These are phyloP conservation scores for Rhizoctonia solani DNA, from an alignment of 1,284 basidiomycete genomes.

Conservation along the genomic window DNA sequence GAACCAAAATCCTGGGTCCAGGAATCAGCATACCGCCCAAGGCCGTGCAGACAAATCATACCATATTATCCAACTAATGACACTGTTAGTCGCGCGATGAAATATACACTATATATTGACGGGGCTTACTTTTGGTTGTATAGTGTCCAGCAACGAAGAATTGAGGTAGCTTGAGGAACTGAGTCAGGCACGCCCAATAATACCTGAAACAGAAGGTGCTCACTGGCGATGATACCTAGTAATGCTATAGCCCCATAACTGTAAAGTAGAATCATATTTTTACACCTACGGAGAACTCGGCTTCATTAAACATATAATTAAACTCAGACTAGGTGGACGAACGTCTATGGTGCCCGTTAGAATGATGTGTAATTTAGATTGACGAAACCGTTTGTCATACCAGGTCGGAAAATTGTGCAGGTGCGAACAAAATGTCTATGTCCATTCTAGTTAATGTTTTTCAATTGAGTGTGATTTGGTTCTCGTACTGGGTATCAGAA, in stretches of 20 bases:
- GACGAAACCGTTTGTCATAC: neutral
- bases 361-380: too few species aligned
- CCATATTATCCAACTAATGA: constrained; percentile 9
- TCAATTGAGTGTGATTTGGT: neutral
- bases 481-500: neutral
- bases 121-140: neutral
- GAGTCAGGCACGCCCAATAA: neutral
- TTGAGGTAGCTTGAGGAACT: neutral
- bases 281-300: neutral
- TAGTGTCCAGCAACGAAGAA: constrained; percentile 2
- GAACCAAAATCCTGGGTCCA: neutral
- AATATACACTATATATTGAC: neutral
- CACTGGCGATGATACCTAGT: neutral
- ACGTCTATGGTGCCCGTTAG: neutral
- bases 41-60: neutral
- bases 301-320: neutral
- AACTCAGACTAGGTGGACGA: too few species aligned
- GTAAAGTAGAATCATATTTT: neutral
- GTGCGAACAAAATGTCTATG: neutral
- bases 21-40: neutral
- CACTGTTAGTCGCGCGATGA: neutral
- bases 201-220: neutral
- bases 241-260: neutral
- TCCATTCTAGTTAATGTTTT: neutral
- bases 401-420: neutral